A percentile compares a stretch with the other conserved stretches of the same genome.
phyloP scores from a whole-genome alignment of 148 eudicot species.

The Linanthus parryae region DNA sequence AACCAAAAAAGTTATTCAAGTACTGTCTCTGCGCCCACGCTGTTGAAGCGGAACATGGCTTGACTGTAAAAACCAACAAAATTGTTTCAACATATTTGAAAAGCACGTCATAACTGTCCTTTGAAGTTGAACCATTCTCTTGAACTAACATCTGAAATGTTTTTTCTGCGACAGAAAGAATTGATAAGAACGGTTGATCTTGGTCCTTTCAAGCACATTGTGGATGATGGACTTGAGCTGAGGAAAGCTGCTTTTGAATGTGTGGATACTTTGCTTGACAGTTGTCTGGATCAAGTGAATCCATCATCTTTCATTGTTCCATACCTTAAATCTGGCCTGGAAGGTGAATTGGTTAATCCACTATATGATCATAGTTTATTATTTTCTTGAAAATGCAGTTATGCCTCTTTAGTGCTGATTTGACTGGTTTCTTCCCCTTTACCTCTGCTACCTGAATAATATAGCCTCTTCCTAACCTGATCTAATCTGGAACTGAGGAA shows the following conservation, averaged over 20 bases:
- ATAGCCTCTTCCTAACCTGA: neutral
- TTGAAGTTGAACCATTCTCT: too few species aligned
- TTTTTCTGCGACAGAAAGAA: conserved; percentile 61
- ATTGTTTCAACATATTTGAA: too few species aligned
- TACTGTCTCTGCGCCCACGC: too few species aligned
- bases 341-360: conserved; percentile 46
- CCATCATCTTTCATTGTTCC: conserved; percentile 92
- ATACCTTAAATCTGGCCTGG: conserved; percentile 77
- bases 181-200: conserved; percentile 94
- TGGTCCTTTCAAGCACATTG: conserved; percentile 98
- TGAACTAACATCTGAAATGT: too few species aligned
- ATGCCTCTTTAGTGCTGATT: too few species aligned
- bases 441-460: neutral
- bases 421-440: neutral
- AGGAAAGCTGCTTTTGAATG: conserved; percentile 99
- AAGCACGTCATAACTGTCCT: too few species aligned
- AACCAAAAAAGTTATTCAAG: too few species aligned
- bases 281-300: conserved; percentile 90
- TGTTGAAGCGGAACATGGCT: too few species aligned
- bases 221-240: conserved; percentile 97
- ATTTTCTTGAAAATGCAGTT: too few species aligned
- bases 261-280: conserved; percentile 86
- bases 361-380: too few species aligned
- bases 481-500: too few species aligned
- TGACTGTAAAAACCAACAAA: too few species aligned